Conservation (phyloP, 2,329 filamentous ascomycete species). For the Alternaria viburni region DNA sequence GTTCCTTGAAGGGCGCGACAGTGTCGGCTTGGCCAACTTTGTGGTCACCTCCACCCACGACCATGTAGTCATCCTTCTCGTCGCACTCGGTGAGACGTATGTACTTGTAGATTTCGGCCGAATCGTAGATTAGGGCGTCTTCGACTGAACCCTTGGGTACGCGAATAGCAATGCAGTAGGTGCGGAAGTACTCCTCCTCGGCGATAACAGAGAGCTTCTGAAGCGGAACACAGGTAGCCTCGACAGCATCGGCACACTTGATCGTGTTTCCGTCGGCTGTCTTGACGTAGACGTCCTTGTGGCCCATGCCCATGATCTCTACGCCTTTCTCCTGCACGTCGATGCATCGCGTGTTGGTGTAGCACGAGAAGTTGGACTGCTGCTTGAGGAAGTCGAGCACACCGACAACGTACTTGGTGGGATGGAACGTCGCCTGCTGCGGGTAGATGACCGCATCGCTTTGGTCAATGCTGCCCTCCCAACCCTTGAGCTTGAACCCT, state of each 20-base stretch:
- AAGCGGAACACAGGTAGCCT: slow-evolving; percentile 63
- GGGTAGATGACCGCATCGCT: slow-evolving; percentile 57
- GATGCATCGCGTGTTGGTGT: slow-evolving; percentile 58
- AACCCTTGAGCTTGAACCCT: slow-evolving; percentile 57
- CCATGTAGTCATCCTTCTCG: slow-evolving; percentile 60
- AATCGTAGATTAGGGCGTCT: slow-evolving; percentile 63
- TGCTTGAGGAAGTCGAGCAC: slow-evolving; percentile 59
- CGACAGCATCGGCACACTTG: slow-evolving; percentile 57
- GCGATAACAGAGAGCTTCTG: slow-evolving; percentile 62
- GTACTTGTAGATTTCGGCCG: slow-evolving; percentile 63
- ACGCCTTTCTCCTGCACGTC: slow-evolving; percentile 58
- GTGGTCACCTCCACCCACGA: slow-evolving; percentile 65
- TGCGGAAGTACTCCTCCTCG: slow-evolving; percentile 61
- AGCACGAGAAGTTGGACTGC: slow-evolving; percentile 62
- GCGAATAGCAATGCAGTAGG: slow-evolving; percentile 64
- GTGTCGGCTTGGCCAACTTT: slow-evolving; percentile 62
- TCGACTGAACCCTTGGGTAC: slow-evolving; percentile 60
- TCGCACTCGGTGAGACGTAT: slow-evolving; percentile 61
- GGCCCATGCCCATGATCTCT: slow-evolving; percentile 53
- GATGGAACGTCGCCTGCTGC: slow-evolving; percentile 63
- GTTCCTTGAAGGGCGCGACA: slow-evolving; percentile 55
- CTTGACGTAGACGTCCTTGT: slow-evolving; percentile 55
- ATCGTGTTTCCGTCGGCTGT: slow-evolving; percentile 58
- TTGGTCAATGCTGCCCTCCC: slow-evolving; percentile 59
- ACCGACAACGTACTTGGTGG: slow-evolving; percentile 62